phyloP scores from a whole-genome alignment of 179 eudicot species.

The Patellifolia procumbens region DNA sequence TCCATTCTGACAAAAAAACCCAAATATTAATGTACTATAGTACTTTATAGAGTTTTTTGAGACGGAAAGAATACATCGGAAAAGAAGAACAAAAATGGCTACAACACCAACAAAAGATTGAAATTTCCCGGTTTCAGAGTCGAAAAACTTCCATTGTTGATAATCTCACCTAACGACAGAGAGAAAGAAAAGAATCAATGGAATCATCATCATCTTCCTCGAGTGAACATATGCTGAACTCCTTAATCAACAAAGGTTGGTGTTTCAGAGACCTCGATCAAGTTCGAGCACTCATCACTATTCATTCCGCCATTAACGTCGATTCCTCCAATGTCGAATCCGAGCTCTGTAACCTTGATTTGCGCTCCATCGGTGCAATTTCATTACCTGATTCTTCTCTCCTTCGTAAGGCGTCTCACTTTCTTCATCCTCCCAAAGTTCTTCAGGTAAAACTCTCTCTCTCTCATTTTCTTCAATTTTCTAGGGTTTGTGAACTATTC shows the following conservation, averaged over 20 bases:
- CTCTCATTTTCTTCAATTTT: conserved; percentile 7
- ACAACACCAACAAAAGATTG: no score
- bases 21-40: no score
- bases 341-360: conserved; percentile 67
- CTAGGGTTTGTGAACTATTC: not conserved
- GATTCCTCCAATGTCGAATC: conserved; percentile 59
- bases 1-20: no score
- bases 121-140: not conserved
- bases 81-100: not conserved
- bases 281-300: conserved; percentile 48
- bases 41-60: no score
- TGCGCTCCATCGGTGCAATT: conserved; percentile 64
- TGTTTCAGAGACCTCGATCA: conserved; percentile 46
- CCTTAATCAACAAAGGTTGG: conserved; percentile 58
- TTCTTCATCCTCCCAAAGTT: conserved; percentile 61
- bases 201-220: conserved; percentile 32
- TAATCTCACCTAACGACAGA: no score
- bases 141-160: not conserved
- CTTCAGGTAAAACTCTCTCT: conserved; percentile 54
- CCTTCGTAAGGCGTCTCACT: conserved; percentile 51
- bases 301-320: conserved; percentile 39
- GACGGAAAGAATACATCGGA: not conserved
- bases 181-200: conserved; percentile 22
- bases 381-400: conserved; percentile 61
- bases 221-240: conserved; percentile 40